Percentiles rank a stretch among this genome's conserved stretches.
phyloP scores from a whole-genome alignment of 257 asterid species.

The Lithospermum erythrorhizon region DNA sequence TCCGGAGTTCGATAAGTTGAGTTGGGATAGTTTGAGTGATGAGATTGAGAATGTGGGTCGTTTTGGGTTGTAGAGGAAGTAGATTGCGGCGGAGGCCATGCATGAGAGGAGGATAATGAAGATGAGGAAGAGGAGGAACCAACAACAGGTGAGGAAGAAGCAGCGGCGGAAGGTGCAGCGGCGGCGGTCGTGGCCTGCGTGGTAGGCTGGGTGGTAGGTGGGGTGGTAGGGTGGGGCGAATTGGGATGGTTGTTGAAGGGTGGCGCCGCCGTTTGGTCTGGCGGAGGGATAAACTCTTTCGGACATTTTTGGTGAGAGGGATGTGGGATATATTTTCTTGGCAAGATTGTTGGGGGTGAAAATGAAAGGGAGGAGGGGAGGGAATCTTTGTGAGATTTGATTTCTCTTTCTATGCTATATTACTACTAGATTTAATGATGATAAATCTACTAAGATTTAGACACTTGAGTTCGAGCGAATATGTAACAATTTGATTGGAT shows the following conservation, averaged over 20 bases:
- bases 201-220: constrained; percentile 23
- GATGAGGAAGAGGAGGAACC: constrained; percentile 36
- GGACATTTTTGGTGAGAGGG: constrained; percentile 16
- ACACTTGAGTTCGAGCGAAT: no score
- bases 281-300: constrained; percentile 35
- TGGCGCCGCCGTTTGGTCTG: constrained; percentile 19
- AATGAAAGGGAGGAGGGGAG: no score
- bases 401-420: no score
- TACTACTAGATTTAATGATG: no score
- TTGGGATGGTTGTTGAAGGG: constrained; percentile 16
- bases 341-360: no score
- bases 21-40: constrained; percentile 44
- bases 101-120: constrained; percentile 41
- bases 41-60: constrained; percentile 55
- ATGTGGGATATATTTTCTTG: no score
- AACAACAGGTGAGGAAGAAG: constrained; percentile 28
- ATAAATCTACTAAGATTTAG: no score
- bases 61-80: constrained; percentile 66
- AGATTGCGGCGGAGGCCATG: constrained; percentile 56
- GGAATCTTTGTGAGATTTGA: no score
- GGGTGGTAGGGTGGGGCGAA: constrained; percentile 25
- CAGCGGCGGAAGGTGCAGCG: constrained; percentile 32
- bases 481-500: no score
- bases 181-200: constrained; percentile 17
- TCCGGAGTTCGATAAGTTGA: constrained; percentile 60